Evolutionary conservation across 108 stramenopile genomes (phyloP).

Genomic region (Stephanodiscus triporus): DNA sequence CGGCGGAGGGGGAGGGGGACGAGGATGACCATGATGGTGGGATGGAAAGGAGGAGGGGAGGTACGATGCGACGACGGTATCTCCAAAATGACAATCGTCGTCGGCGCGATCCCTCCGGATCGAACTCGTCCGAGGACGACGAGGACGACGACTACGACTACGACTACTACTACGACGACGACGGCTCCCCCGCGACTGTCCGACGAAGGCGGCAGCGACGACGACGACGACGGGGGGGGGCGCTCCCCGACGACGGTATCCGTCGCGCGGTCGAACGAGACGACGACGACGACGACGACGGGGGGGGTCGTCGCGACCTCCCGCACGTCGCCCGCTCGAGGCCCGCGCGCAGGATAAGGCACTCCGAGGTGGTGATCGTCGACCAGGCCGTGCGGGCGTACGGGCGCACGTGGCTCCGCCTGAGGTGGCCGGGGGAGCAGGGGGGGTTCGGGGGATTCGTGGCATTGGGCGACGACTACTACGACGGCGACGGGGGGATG

Average conservation of each 20-base stretch:
- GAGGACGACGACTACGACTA: too few relatives aligned
- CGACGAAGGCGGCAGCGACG: neutral
- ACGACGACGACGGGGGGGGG: neutral
- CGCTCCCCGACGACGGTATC: too few relatives aligned
- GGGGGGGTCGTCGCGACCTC: neutral
- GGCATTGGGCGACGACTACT: constrained; percentile 52
- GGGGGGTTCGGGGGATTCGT: constrained; percentile 88
- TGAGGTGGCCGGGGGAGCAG: constrained; percentile 81
- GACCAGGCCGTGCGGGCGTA: constrained; percentile 70
- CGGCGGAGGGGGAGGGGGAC: neutral
- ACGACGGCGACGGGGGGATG: constrained; percentile 21
- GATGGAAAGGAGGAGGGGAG: too few relatives aligned
- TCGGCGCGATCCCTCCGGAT: neutral
- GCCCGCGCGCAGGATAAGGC: constrained; percentile 75
- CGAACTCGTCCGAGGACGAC: constrained; percentile 16
- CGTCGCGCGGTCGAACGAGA: too few relatives aligned
- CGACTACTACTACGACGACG: too few relatives aligned
- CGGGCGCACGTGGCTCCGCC: constrained; percentile 73
- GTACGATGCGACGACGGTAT: neutral
- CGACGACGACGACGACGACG: neutral
- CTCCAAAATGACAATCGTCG: too few relatives aligned
- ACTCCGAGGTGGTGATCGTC: constrained; percentile 83
- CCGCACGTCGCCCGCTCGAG: neutral
- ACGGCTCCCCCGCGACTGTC: too few relatives aligned
- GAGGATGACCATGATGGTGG: too few relatives aligned